Base-by-base conservation (phyloP, 768 basidiomycete species). In the Tremella yokohamensis region DNA sequence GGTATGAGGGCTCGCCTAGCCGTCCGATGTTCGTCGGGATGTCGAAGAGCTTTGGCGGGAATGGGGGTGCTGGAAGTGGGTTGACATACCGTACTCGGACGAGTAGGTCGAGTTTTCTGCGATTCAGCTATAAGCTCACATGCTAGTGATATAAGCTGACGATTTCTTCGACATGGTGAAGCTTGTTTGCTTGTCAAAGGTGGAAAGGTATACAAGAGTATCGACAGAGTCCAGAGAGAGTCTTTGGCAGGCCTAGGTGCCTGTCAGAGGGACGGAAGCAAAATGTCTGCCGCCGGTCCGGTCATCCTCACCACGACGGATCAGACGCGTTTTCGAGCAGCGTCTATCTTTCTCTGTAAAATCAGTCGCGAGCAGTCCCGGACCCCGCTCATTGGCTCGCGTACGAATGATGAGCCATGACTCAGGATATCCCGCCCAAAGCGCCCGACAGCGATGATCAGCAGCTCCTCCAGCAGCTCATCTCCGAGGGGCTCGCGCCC, bases 81-180 rank as follows among this genome's bases (percentile, higher is more conserved):
- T 98, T 96, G 40, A 86, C 83, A 77, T 93, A 98, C 12, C 94
- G 87, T 34, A 94, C 91, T 54, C 90, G 86, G 50, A 94, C 89
- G 53, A 97, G 82, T 24, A 99, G 84, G 76, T 97, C 92, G 50
- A 92, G 82, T 78, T 91, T 92, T 66, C 84, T 81, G 42, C 53
- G 64, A 39, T 18, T 25, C 50, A 38, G 49, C 42, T 25, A n/a
- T n/a, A 25, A 22, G 15, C 25, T 9, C 22, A 29, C 26, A n/a
- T 19, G 38, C 2, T 6, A 20, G 13, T 16, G n/a, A 18, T 12
- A 16, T 12, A 25, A 8, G 42, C 65, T 58, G 19, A 64, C 65
- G 65, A 63, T 54, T 68, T 72, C 37, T 69, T 72, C 11, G 68
- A 69, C 64, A 67, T 65, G 24, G 4, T 64, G 57, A 15, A 8